phyloP scores from a whole-genome alignment of 345 rosid species.

The Linum tenue region DNA sequence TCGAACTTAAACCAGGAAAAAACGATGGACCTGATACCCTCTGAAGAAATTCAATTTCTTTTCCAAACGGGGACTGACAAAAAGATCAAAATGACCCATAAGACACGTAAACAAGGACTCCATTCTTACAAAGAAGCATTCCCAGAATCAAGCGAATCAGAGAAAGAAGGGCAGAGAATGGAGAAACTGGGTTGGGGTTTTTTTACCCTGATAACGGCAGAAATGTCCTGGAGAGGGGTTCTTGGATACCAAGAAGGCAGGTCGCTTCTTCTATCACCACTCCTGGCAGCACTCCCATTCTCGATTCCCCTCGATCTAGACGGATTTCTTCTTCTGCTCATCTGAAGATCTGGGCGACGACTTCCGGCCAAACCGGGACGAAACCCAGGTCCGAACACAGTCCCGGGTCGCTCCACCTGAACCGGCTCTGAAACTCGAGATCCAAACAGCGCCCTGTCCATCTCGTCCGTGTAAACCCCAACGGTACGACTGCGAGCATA shows the following conservation, averaged over 20 bases:
- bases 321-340: too few species aligned
- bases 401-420: not conserved
- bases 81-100: too few species aligned
- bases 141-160: not conserved
- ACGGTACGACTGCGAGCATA: slow-evolving; percentile 34
- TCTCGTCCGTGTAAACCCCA: slow-evolving; percentile 28
- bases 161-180: not conserved
- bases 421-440: slow-evolving; percentile 18
- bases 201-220: slow-evolving; percentile 50
- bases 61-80: too few species aligned
- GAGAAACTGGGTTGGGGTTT: not conserved
- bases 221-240: slow-evolving; percentile 65
- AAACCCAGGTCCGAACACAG: slow-evolving; percentile 11
- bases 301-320: slow-evolving; percentile 25
- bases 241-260: slow-evolving; percentile 90
- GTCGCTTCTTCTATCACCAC: slow-evolving; percentile 25
- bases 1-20: too few species aligned
- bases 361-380: slow-evolving; percentile 17
- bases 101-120: too few species aligned
- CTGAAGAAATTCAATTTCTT: too few species aligned
- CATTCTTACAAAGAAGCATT: too few species aligned
- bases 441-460: slow-evolving; percentile 11
- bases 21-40: too few species aligned
- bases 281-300: slow-evolving; percentile 27
- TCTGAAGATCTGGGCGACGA: slow-evolving; percentile 11